Evolutionary conservation across 306 rosid genomes (phyloP).

Genomic region (Glycine latifolia): DNA sequence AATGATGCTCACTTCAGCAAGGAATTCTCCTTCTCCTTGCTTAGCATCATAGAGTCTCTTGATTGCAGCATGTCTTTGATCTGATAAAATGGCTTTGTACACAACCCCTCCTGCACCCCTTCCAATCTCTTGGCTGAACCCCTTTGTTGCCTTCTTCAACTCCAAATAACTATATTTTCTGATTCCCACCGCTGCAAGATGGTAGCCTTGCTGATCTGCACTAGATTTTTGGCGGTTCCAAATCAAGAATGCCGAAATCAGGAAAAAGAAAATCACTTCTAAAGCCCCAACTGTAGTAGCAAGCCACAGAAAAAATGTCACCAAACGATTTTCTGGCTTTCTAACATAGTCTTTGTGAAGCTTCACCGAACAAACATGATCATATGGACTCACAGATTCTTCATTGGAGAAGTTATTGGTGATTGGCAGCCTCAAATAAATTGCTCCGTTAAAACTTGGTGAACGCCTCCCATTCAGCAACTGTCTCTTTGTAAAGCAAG

Average conservation of each 20-base stretch:
- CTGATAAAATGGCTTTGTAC: not conserved
- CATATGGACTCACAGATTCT: not conserved
- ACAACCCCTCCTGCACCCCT: not conserved
- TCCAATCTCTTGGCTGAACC: constrained; percentile 2
- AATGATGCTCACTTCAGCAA: constrained; percentile 3
- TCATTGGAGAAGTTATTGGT: not conserved
- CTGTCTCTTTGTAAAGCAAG: constrained; percentile 35
- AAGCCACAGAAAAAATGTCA: constrained; percentile 48
- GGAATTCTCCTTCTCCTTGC: not conserved
- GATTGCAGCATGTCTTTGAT: not conserved
- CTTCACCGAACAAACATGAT: not conserved
- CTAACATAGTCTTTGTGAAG: not conserved
- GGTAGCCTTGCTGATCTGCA: constrained; percentile 5
- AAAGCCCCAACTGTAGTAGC: constrained; percentile 14
- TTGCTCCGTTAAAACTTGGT: constrained; percentile 6
- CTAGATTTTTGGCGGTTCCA: constrained; percentile 30
- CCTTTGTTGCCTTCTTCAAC: not conserved
- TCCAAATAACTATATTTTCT: not conserved
- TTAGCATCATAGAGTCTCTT: not conserved
- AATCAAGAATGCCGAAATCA: constrained; percentile 13
- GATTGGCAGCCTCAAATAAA: constrained; percentile 42
- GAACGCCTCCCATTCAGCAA: constrained; percentile 45
- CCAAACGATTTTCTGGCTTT: not conserved
- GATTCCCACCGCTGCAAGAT: not conserved
- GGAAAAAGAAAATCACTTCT: not conserved